Evolutionary conservation across 2,329 filamentous ascomycete genomes (phyloP).

Genomic region (Trichoderma aggressivum): DNA sequence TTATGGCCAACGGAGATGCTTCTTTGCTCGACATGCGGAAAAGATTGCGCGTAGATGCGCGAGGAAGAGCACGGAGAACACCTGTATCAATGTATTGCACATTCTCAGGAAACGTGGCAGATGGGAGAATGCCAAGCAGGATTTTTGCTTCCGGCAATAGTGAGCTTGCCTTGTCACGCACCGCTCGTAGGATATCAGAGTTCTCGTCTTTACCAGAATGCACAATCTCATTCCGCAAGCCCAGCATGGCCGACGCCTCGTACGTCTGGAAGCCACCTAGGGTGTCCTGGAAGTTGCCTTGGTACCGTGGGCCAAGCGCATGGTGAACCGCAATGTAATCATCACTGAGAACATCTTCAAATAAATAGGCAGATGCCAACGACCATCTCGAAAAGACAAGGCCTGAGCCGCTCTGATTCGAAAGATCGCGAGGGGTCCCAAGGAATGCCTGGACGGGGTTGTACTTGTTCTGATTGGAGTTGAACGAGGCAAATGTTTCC

Average conservation of each 20-base stretch:
- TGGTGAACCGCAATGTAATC: conserved; percentile 89
- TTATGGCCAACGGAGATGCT: conserved; percentile 78
- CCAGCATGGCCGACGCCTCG: conserved; percentile 83
- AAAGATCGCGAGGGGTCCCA: conserved; percentile 86
- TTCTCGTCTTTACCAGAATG: conserved; percentile 86
- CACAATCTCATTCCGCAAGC: conserved; percentile 85
- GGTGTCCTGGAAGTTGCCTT: conserved; percentile 95
- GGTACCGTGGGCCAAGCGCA: conserved; percentile 84
- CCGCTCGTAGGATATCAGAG: conserved; percentile 87
- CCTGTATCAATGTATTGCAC: conserved; percentile 75
- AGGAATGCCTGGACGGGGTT: conserved; percentile 86
- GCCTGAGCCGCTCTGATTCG: conserved; percentile 68
- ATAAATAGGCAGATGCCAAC: conserved; percentile 82
- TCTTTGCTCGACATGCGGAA: conserved; percentile 38
- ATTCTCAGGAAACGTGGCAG: conserved; percentile 75
- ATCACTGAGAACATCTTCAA: conserved; percentile 83
- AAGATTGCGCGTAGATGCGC: conserved; percentile 62
- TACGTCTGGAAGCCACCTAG: conserved; percentile 96
- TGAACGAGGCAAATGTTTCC: conserved; percentile 68
- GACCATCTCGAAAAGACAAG: conserved; percentile 80
- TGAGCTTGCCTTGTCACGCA: conserved; percentile 77
- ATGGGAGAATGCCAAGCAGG: conserved; percentile 77
- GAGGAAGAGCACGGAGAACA: conserved; percentile 72
- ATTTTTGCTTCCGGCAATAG: conserved; percentile 80
- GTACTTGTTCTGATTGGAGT: conserved; percentile 53